phyloP scores from a whole-genome alignment of 2,329 filamentous ascomycete genomes.

The Stachybotrys chartarum region DNA sequence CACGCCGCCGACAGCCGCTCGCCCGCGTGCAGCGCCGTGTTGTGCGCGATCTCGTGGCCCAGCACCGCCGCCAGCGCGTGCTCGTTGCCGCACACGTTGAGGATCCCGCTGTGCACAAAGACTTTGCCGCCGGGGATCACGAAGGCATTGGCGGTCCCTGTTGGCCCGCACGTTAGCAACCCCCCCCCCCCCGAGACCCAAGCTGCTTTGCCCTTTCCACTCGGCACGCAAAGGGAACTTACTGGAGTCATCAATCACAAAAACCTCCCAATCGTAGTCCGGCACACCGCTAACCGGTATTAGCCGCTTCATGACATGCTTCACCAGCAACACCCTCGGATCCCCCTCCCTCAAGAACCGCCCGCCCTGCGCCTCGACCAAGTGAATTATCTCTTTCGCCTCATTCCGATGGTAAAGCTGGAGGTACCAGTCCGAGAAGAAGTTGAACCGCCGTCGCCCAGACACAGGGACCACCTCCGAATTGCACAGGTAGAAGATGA shows the following conservation, averaged over 20 bases:
- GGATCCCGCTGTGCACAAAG: conserved; percentile 69
- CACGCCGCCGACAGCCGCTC: conserved; percentile 53
- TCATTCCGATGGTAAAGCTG: conserved; percentile 26
- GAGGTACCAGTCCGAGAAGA: conserved; percentile 49
- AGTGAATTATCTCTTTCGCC: conserved; percentile 37
- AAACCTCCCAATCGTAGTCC: conserved; percentile 60
- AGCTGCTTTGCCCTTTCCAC: background rate
- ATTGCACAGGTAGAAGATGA: conserved; percentile 59
- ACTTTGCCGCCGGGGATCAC: conserved; percentile 74
- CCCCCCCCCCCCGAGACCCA: background rate
- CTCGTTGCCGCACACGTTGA: conserved; percentile 59
- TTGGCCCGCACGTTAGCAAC: background rate
- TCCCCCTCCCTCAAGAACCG: conserved; percentile 55
- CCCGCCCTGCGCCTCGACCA: conserved; percentile 42
- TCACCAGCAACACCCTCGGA: conserved; percentile 47
- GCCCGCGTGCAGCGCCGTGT: conserved; percentile 59
- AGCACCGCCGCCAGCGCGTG: conserved; percentile 68
- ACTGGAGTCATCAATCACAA: conserved; percentile 62
- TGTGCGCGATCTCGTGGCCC: conserved; percentile 75
- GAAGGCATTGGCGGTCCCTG: conserved; percentile 61
- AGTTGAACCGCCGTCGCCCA: conserved; percentile 66
- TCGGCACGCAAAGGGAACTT: conserved; percentile 11
- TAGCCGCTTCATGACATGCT: conserved; percentile 57
- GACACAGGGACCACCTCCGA: conserved; percentile 67
- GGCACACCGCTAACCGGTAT: conserved; percentile 59